Conservation (phyloP, 2,329 filamentous ascomycete genomes). For the Penicillium paneum region DNA sequence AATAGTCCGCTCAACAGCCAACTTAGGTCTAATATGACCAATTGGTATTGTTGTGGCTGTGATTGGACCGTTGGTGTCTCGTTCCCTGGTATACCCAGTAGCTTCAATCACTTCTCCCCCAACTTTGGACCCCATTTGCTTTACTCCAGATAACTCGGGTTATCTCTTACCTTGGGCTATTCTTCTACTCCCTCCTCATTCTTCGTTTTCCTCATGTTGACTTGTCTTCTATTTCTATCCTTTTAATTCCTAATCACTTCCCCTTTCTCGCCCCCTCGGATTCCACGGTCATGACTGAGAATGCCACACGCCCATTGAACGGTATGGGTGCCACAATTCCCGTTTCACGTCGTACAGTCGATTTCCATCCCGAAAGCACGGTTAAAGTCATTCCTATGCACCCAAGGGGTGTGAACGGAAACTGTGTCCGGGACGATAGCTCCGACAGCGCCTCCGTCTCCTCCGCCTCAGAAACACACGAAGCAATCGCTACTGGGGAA, state of each 20-base stretch:
- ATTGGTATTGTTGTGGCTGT: conserved; percentile 8
- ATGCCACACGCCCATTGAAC: conserved; percentile 29
- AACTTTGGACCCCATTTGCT: neutral
- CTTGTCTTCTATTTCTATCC: neutral
- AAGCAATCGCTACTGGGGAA: conserved; percentile 5
- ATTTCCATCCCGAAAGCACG: conserved; percentile 24
- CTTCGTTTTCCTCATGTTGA: neutral
- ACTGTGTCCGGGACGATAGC: conserved; percentile 10
- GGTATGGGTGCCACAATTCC: conserved; percentile 25
- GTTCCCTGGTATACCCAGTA: conserved; percentile 22
- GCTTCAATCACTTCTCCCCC: conserved; percentile 9
- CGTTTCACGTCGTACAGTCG: conserved; percentile 28
- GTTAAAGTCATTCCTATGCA: conserved; percentile 19
- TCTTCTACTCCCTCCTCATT: neutral
- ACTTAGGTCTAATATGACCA: conserved; percentile 10
- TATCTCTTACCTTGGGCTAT: neutral
- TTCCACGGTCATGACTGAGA: conserved; percentile 13
- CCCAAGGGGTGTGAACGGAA: conserved; percentile 16
- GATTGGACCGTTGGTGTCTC: conserved; percentile 14
- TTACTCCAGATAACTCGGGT: neutral
- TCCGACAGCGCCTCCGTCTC: conserved; percentile 33
- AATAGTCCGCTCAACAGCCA: too few species aligned
- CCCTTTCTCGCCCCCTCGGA: conserved; percentile 13
- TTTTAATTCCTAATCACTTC: neutral
- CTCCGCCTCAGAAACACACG: conserved; percentile 19